Base-by-base conservation (phyloP, 148 eudicot species). In the Simmondsia chinensis region DNA sequence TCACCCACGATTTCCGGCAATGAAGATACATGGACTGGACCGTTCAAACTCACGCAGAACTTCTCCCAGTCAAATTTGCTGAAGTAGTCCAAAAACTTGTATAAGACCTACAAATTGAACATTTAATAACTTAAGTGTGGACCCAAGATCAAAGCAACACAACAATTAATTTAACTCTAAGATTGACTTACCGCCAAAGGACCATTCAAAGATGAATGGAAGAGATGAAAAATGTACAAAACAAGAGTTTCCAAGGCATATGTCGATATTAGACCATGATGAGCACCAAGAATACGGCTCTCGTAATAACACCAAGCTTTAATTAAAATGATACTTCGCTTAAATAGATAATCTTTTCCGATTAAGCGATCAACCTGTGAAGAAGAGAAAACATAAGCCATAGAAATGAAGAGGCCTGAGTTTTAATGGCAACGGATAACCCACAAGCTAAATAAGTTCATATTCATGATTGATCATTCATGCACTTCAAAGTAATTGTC, bases 251-350 rank as follows among this genome's bases (percentile, higher is more conserved):
- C 99, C 67, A 93, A 69, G 37, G 94, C 99, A 74, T 93, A 93
- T 6, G 99, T 93, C 18, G 99, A 85, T 50, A 93, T 86, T 38
- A 93, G 54, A 33, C 94, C 96, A 69, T 86, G 96, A 68, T 86
- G 96, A 34, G 96, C 88, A 50, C 99, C 99, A 36, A 93, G 81
- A 59, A 86, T 79, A 39, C 99, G 94, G 52, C 99, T 93, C 66
- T 93, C 99, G 39, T 93, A 93, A 50, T 82, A 93, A 59, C 99
- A 93, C 99, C 99, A 93, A 6, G 99, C 83, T 61, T 93, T 93
- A 20, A 86, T 82, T 56, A 93, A 60, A 50, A 93, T 76, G 43
- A 93, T 86, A 51, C 99, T 86, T 39, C 83, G 81, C 63, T 93
- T 93, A 57, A 93, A 86, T 20, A 93, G 82, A 72, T 93, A 80